Conservation (phyloP, 495 filamentous ascomycete genomes). For the Cercophora scortea region DNA sequence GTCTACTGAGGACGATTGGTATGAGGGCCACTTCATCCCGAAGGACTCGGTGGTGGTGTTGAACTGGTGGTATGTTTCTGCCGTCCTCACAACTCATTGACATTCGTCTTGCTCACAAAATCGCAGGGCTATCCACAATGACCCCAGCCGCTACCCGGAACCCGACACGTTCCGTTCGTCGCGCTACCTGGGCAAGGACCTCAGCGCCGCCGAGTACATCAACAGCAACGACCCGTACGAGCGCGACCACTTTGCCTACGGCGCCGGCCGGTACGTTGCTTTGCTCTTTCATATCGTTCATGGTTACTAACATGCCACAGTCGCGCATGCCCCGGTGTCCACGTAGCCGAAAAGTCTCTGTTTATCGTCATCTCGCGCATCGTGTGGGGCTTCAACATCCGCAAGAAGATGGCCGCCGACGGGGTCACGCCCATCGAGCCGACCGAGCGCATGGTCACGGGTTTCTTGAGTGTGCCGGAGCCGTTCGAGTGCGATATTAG, state of each 20-base stretch:
- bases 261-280: conserved; percentile 26
- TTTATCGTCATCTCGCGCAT: conserved; percentile 1
- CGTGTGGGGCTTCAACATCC: background rate
- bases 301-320: background rate
- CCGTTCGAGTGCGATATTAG: background rate
- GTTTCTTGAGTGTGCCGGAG: background rate
- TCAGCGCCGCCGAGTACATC: conserved; percentile 7
- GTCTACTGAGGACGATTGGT: conserved; percentile 34
- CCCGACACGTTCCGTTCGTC: conserved; percentile 35
- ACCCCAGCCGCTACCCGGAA: conserved; percentile 23
- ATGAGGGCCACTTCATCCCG: conserved; percentile 35
- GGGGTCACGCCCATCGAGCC: background rate
- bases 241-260: conserved; percentile 40
- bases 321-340: background rate
- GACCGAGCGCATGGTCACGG: background rate
- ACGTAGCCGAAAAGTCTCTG: background rate
- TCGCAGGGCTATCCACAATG: conserved; percentile 19
- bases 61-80: conserved; percentile 23
- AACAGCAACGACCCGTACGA: conserved; percentile 36
- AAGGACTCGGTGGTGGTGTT: conserved; percentile 32
- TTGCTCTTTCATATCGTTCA: background rate
- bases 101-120: too few species aligned
- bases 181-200: conserved; percentile 16
- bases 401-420: background rate
- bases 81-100: background rate